Evolutionary conservation across 1,284 basidiomycete species (phyloP), one percentile per base, ranked within the genome.

Genomic region (Irpex sp.): DNA sequence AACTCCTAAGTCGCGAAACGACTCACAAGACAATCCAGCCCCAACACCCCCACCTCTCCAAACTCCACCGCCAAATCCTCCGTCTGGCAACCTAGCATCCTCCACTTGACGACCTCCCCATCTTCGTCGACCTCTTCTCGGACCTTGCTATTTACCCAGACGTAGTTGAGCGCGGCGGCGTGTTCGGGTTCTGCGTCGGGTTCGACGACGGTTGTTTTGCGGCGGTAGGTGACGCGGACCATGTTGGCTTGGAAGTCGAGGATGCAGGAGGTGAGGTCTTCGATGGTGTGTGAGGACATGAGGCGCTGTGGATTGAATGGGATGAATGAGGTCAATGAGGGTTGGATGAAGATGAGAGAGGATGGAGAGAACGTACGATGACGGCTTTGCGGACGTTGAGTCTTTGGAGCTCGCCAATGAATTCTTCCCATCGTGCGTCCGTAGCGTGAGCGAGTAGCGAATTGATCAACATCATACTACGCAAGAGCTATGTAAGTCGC

Each of bases 171-270:
- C 57, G 86, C 81, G 13, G 80, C 80, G 35, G 81, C 82, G 69
- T 95, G 92, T 0, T 78, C 75, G 2, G 82, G 78, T 66, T 90
- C 85, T 50, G 77, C 75, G 31, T 86, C 84, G 2, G 90, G 86
- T 67, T 93, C 86, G 36, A 97, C 90, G 1, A 86, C 77, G 0
- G 88, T 91, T 5, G 83, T 87, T 75, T 96, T 93, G 73, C 90
- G 90, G 58, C 89, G 85, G 70, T 93, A 90, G 1, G 90, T 88
- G 15, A 95, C 86, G 33, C 92, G 85, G 60, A 94, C 83, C 69
- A 95, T 87, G 74, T 94, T 94, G 49, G 91, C 88, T 80, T 97
- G 95, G 75, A 97, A 97, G 69, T 96, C 93, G 62, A 97, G 83
- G 60, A 97, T 93, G 65, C 89, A 92, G 0, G 90, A 93, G 3